Evolutionary conservation across 2,329 filamentous ascomycete genomes (phyloP).

Genomic region (Knufia fluminis): DNA sequence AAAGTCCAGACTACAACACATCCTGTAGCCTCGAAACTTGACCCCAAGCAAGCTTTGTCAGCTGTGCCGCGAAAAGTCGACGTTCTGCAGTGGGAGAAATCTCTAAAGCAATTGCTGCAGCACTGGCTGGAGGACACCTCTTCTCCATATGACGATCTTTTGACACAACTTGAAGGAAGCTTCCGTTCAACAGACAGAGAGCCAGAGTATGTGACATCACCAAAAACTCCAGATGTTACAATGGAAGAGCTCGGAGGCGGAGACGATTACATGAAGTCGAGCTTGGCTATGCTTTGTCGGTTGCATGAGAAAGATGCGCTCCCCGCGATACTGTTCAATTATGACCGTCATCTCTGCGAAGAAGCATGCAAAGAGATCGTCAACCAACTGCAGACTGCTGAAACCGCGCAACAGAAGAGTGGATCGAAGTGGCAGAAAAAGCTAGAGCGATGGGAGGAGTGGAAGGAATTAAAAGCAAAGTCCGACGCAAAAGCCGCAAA

Average conservation of each 20-base stretch:
- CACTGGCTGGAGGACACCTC: slow-evolving; percentile 50
- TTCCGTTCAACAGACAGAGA: slow-evolving; percentile 18
- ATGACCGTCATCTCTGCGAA: slow-evolving; percentile 59
- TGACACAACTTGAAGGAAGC: slow-evolving; percentile 38
- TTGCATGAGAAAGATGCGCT: slow-evolving; percentile 57
- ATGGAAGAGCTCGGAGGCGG: slow-evolving; percentile 18
- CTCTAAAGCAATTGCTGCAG: slow-evolving; percentile 50
- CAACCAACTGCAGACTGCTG: slow-evolving; percentile 44
- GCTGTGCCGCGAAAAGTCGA: slow-evolving; percentile 54
- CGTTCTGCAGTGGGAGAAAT: slow-evolving; percentile 55
- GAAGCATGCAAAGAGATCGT: slow-evolving; percentile 45
- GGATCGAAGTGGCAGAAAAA: slow-evolving; percentile 53
- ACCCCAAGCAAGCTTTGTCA: slow-evolving; percentile 43
- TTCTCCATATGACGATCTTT: slow-evolving; percentile 46
- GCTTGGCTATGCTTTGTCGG: slow-evolving; percentile 49
- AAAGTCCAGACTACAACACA: slow-evolving; percentile 46
- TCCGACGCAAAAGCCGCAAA: slow-evolving; percentile 29
- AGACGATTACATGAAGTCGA: slow-evolving; percentile 35
- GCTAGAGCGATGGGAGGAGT: slow-evolving; percentile 49
- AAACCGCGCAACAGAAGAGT: slow-evolving; percentile 48
- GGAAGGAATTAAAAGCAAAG: slow-evolving; percentile 38
- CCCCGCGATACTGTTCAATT: slow-evolving; percentile 70
- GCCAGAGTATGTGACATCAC: background rate
- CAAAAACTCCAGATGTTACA: background rate
- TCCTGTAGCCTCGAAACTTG: slow-evolving; percentile 41